These are phyloP conservation scores for Pleurotus djamor DNA, from an alignment of 768 basidiomycete species.

Conservation along the genomic window DNA sequence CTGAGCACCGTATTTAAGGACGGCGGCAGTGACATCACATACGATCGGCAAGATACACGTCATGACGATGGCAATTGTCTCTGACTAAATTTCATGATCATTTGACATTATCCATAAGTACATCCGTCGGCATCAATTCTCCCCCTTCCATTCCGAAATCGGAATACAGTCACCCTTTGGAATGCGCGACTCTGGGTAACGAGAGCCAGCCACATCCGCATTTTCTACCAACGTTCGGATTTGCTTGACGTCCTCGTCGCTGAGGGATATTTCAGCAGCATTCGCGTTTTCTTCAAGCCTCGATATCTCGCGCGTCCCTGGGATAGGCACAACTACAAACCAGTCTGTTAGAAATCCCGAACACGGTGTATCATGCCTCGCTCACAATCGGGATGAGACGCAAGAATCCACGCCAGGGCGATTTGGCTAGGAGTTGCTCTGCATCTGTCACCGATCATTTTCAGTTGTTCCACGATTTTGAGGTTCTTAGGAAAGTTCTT, in stretches of 20 bases:
- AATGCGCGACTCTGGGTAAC: constrained; percentile 13
- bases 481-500: constrained; percentile 45
- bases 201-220: constrained; percentile 17
- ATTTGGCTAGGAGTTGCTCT: constrained; percentile 27
- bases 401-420: constrained; percentile 18
- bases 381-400: constrained; percentile 14
- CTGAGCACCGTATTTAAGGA: too few relatives aligned
- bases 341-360: neutral
- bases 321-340: constrained; percentile 16
- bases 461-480: constrained; percentile 29
- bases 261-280: constrained; percentile 12
- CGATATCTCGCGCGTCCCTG: constrained; percentile 15
- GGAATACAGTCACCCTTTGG: constrained; percentile 18
- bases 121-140: neutral
- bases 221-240: constrained; percentile 15
- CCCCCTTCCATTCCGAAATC: constrained; percentile 12
- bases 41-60: too few relatives aligned
- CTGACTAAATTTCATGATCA: too few relatives aligned
- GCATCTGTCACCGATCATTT: constrained; percentile 23
- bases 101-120: too few relatives aligned
- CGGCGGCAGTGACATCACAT: too few relatives aligned
- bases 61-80: too few relatives aligned
- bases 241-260: constrained; percentile 14
- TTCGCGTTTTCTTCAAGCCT: constrained; percentile 19
- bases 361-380: neutral